Base-by-base conservation (phyloP, 441 rosid species). In the Erysimum cheiri region DNA sequence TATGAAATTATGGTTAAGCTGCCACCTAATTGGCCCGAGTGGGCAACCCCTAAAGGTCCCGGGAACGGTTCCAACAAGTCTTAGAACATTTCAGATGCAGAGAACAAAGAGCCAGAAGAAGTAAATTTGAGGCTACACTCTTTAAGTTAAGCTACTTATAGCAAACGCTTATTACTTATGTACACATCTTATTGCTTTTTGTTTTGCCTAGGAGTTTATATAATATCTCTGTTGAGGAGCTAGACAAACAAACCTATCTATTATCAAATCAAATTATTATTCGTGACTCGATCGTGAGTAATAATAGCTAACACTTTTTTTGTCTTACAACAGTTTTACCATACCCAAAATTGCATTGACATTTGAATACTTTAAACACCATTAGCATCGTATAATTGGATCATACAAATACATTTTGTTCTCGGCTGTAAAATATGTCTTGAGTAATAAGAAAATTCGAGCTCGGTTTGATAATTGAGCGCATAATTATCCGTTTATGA, bases 21-120 rank as follows among this genome's bases (percentile, higher is more conserved):
- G 12, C 75, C 75, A 11, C 6, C 9, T 53, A 43, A 44, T 15
- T 71, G 64, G 75, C 75, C 75, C 0, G 57, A 63, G 0, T 63
- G 75, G 75, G 70, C 75, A 10, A 53, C 0, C 4, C 54, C 32
- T 0, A 63, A 71, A 63, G 58, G 41, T 55, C 47, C 40, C 0
- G 24, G 31, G 26, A 41, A 6, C 22, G n/a, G 3, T 44, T 52
- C 55, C 47, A 61, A 44, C 75, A 61, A 62, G 69, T 13, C 50
- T 55, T 55, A 52, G 40, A 64, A 43, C 22, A 2, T 50, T 36
- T 64, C n/a, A 22, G 46, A 35, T 13, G 69, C 43, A 63, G 22
- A 32, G 14, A 61, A 17, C 41, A 35, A 1, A 47, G 13, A 47
- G 33, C 3, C 13, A 26, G 32, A 63, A 57, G 24, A 28, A 48